Evolutionary conservation across 305 asterid genomes (phyloP).

Genomic region (Nicotiana rustica): DNA sequence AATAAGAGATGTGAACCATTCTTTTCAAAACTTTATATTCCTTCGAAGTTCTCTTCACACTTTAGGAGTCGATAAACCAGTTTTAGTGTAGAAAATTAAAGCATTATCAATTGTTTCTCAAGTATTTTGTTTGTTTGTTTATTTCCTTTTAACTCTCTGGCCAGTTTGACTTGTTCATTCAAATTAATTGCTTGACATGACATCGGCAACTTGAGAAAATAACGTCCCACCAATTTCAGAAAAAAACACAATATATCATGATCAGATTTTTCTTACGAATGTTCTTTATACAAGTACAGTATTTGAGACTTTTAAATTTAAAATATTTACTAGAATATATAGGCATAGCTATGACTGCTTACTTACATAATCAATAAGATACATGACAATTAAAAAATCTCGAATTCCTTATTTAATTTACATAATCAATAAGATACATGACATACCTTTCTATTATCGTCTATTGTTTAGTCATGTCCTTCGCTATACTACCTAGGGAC

Average conservation of each 20-base stretch:
- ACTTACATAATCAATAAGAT: conserved; percentile 1
- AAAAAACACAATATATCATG: neutral
- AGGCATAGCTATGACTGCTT: neutral
- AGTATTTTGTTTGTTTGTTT: neutral
- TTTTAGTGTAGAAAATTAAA: neutral
- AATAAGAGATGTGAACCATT: too few species aligned
- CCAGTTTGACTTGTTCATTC: neutral
- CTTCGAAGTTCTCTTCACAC: conserved; percentile 16
- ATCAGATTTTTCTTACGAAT: neutral
- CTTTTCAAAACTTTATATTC: neutral
- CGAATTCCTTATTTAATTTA: too few species aligned
- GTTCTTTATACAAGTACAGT: neutral
- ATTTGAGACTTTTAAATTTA: neutral
- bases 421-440: too few species aligned
- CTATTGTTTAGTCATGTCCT: too few species aligned
- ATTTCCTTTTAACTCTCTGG: neutral
- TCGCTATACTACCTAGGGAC: too few species aligned
- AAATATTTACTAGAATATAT: neutral
- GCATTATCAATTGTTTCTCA: neutral
- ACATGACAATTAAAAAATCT: too few species aligned
- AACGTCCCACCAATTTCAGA: conserved; percentile 6
- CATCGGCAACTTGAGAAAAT: neutral
- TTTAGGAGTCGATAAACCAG: neutral
- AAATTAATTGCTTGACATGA: neutral
- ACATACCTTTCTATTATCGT: too few species aligned